Percentiles rank a stretch among this genome's conserved stretches.
Evolutionary conservation across 2,329 filamentous ascomycete species (phyloP).

Genomic region (Corinectria fuckeliana): DNA sequence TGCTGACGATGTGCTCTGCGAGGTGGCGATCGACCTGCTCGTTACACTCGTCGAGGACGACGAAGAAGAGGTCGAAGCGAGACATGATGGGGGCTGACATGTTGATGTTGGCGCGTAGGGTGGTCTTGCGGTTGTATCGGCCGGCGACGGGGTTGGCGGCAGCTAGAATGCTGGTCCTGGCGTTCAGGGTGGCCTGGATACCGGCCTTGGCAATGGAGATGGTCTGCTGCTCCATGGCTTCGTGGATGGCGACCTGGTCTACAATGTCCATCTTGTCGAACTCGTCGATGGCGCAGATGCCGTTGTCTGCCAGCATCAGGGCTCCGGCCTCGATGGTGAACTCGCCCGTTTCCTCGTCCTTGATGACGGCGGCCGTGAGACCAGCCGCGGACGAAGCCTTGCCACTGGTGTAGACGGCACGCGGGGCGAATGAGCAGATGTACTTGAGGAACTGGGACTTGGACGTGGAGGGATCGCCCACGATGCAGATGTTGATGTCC

Average conservation of each 20-base stretch:
- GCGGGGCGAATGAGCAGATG: conserved; percentile 93
- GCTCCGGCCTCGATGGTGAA: conserved; percentile 99
- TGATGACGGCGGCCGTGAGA: conserved; percentile 95
- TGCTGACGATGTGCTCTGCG: conserved; percentile 90
- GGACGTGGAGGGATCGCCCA: conserved; percentile 94
- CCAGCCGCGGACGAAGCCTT: conserved; percentile 97
- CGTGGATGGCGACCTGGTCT: conserved; percentile 98
- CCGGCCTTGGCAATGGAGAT: conserved; percentile 99
- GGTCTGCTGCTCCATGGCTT: conserved; percentile 99
- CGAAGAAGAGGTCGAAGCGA: conserved; percentile 98
- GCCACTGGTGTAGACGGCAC: conserved; percentile 95
- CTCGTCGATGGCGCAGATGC: conserved; percentile 97
- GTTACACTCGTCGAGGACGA: conserved; percentile 96
- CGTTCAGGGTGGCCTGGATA: conserved; percentile 97
- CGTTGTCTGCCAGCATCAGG: conserved; percentile 95
- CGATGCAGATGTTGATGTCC: conserved; percentile 98
- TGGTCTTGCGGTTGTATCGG: conserved; percentile 96
- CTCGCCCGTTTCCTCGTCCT: conserved; percentile 97
- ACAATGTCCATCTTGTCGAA: conserved; percentile 99
- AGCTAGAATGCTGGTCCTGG: conserved; percentile 91
- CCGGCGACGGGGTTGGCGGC: conserved; percentile 96
- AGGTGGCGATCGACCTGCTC: conserved; percentile 89
- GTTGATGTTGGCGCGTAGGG: conserved; percentile 93
- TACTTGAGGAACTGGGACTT: conserved; percentile 99
- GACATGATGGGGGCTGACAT: conserved; percentile 99